A percentile compares a stretch with the other conserved stretches of the same genome.
Conservation (phyloP, 2,329 filamentous ascomycete species). For the Neofusicoccum cordaticola region DNA sequence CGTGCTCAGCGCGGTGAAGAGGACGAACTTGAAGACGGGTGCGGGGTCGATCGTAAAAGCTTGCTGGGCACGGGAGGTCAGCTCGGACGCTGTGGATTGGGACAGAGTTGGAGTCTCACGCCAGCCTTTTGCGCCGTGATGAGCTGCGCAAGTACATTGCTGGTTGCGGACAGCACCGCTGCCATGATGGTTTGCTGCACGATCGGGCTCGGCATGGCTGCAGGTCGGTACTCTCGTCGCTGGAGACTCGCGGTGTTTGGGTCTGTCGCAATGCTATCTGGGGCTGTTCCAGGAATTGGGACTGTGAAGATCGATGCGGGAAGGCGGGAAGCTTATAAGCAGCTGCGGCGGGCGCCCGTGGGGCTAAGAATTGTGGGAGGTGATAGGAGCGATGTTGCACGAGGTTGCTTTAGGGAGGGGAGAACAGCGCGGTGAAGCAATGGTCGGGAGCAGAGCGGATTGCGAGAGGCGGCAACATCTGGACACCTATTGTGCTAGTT, state of each 20-base stretch:
- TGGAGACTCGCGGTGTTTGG: no score
- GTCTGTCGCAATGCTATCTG: no score
- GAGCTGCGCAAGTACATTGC: conserved; percentile 71
- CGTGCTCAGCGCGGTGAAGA: conserved; percentile 69
- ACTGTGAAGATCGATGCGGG: no score
- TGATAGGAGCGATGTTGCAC: no score
- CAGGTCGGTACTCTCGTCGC: neutral
- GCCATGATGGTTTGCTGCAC: conserved; percentile 54
- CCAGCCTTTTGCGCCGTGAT: conserved; percentile 61
- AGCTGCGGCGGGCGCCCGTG: no score
- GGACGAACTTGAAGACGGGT: conserved; percentile 71
- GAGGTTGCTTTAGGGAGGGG: neutral
- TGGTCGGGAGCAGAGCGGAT: neutral
- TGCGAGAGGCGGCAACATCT: neutral
- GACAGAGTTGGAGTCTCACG: conserved; percentile 43
- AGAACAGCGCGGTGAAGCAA: neutral
- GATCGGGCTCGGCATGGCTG: conserved; percentile 6
- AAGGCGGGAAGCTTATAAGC: no score
- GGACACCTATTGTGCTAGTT: neutral
- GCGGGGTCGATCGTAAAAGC: conserved; percentile 62
- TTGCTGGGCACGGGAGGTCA: conserved; percentile 42
- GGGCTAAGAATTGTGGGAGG: no score
- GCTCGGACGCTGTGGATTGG: neutral
- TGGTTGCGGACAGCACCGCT: conserved; percentile 61
- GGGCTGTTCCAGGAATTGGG: no score